Percentiles rank a stretch among this genome's conserved stretches.
These are phyloP conservation scores for Rauvolfia tetraphylla DNA, from an alignment of 257 asterid species.

Conservation along the genomic window DNA sequence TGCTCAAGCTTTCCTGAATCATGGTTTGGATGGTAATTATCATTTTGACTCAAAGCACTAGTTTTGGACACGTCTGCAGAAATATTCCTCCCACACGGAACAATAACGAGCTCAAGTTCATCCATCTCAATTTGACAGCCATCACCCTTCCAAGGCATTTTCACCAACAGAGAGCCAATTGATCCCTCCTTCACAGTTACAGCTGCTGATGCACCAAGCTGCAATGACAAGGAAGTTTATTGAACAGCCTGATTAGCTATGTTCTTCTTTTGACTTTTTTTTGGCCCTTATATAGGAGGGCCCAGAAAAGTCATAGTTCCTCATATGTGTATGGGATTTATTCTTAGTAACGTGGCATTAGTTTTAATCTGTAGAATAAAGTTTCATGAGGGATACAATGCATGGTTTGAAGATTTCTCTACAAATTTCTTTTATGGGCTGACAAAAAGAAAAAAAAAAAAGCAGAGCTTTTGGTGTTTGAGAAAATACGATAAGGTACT, in stretches of 20 bases:
- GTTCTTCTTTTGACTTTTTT: background rate
- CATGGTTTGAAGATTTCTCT: too few species aligned
- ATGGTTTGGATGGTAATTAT: slow-evolving; percentile 24
- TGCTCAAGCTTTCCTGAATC: slow-evolving; percentile 38
- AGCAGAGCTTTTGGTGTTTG: background rate
- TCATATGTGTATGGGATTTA: background rate
- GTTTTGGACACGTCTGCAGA: slow-evolving; percentile 40
- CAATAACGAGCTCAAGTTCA: slow-evolving; percentile 82
- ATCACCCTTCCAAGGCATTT: slow-evolving; percentile 92
- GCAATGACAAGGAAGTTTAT: slow-evolving; percentile 27
- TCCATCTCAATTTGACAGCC: slow-evolving; percentile 84
- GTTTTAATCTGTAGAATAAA: background rate
- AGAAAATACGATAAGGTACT: background rate
- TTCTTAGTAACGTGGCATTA: background rate
- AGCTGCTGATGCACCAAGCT: slow-evolving; percentile 61
- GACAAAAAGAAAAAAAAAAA: background rate
- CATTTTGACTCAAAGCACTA: slow-evolving; percentile 29
- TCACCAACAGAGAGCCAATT: slow-evolving; percentile 69
- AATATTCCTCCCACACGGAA: slow-evolving; percentile 48
- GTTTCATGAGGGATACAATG: too few species aligned
- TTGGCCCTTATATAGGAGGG: background rate
- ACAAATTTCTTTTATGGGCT: background rate
- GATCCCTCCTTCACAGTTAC: slow-evolving; percentile 84
- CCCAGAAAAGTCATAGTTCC: background rate
- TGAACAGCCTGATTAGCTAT: background rate